Conservation (phyloP, 257 asterid species). For the Mentha longifolia region DNA sequence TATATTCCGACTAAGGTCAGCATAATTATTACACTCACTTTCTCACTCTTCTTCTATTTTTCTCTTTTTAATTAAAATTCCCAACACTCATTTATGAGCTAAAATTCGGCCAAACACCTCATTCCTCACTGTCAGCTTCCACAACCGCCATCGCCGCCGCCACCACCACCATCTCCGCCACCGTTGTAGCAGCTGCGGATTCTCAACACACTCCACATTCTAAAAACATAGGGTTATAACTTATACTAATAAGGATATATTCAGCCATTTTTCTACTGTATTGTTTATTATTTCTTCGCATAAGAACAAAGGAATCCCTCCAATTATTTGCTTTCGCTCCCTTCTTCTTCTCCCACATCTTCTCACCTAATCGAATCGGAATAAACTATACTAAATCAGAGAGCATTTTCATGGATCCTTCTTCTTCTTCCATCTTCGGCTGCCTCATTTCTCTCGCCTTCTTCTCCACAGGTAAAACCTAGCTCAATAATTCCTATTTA, state of each 20-base stretch:
- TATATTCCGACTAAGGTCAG: too few relatives aligned
- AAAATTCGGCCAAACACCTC: neutral
- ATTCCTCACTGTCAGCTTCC: conserved; percentile 21
- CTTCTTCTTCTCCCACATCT: neutral
- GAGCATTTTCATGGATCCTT: conserved; percentile 48
- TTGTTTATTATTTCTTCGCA: conserved; percentile 5
- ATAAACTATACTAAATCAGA: neutral
- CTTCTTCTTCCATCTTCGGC: conserved; percentile 35
- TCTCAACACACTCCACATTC: neutral
- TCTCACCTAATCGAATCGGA: conserved; percentile 23
- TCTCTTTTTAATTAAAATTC: too few relatives aligned
- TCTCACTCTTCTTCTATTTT: too few relatives aligned
- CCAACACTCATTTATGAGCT: too few relatives aligned
- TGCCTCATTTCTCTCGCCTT: conserved; percentile 48
- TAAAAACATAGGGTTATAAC: conserved; percentile 4
- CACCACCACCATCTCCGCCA: neutral
- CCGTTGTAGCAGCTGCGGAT: neutral
- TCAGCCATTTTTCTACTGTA: neutral
- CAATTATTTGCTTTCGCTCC: conserved; percentile 25
- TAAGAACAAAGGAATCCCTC: conserved; percentile 34
- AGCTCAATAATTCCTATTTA: neutral
- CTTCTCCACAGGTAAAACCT: conserved; percentile 51
- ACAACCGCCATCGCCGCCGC: neutral
- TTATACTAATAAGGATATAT: neutral
- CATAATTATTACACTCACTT: too few relatives aligned